Evolutionary conservation across 2,329 filamentous ascomycete species (phyloP), one percentile per base, ranked within the genome.

Genomic region (Botrytis aclada): DNA sequence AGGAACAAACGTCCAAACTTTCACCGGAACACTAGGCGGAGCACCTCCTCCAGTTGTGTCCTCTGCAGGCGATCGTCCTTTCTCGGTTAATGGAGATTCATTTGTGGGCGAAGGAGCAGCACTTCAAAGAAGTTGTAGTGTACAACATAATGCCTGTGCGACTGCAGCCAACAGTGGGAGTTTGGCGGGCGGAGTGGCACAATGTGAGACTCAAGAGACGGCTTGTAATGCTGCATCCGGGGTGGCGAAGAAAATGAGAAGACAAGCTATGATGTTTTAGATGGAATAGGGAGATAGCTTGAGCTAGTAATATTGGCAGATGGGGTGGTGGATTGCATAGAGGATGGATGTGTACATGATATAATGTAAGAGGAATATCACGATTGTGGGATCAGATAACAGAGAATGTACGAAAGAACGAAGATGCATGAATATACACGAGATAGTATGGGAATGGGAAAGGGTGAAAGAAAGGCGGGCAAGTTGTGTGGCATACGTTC

Each of bases 101-200:
- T 91, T 92, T 79, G 85, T 86, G 56, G 86, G 86, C 79, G 80
- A 86, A 76, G 82, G 80, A 4, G 86, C 85, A 16, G 90, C 90
- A 32, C 81, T 86, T 58, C 86, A 90, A 81, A 84, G 90, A 64
- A 86, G 88, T 51, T 92, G 90, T 79, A 85, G 89, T 74, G 85
- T 89, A 72, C 61, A 74, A 70, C 61, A 74, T 47, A 56, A 62
- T 70, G 65, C 71, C 5, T 63, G 58, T 78, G 83, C 86, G 20
- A 82, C 89, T 75, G 85, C 85, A 41, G 86, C 86, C 72, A 91
- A 90, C 80, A 77, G 82, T 20, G 87, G 88, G 32, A 73, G 81
- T 69, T 76, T 83, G 22, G 76, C 79, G 5, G 83, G 83, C 58
- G 79, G 81, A 5, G 81, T 86, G 41, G 75, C 78, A n/a, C 85